Conservation (phyloP, 2,329 filamentous ascomycete genomes). For the Aspergillus chevalieri region DNA sequence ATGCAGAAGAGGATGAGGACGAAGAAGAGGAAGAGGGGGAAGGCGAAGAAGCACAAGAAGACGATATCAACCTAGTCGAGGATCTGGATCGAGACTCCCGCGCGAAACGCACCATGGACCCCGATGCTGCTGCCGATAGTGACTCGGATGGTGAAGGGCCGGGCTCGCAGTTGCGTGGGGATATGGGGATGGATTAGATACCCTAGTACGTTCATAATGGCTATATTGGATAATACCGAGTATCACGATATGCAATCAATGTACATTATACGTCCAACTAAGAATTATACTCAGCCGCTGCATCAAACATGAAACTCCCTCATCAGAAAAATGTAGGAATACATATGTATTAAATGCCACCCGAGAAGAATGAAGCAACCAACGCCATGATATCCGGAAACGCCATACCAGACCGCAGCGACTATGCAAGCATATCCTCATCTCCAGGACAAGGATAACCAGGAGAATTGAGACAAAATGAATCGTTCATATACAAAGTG, state of each 20-base stretch:
- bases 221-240: too few relatives aligned
- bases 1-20: constrained; percentile 21
- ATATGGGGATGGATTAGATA: constrained; percentile 22
- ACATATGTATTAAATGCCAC: background rate
- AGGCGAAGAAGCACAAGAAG: constrained; percentile 19
- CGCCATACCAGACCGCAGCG: background rate
- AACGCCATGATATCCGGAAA: background rate
- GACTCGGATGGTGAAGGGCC: constrained; percentile 28
- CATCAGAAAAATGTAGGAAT: background rate
- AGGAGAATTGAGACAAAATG: background rate
- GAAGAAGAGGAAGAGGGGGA: constrained; percentile 16
- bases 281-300: too few relatives aligned
- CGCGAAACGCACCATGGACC: constrained; percentile 20
- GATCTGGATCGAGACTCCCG: constrained; percentile 28
- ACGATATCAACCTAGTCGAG: constrained; percentile 34
- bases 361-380: background rate
- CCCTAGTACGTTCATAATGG: too few relatives aligned
- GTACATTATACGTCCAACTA: background rate
- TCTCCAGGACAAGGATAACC: background rate
- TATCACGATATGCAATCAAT: background rate
- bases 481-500: background rate
- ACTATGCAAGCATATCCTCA: background rate
- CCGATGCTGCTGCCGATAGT: constrained; percentile 26
- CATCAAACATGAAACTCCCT: too few relatives aligned
- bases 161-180: constrained; percentile 25